A percentile compares a stretch with the other conserved stretches of the same genome.
These are phyloP conservation scores for Metschnikowia proteae DNA, from an alignment of 805 yeast genomes.

Conservation along the genomic window DNA sequence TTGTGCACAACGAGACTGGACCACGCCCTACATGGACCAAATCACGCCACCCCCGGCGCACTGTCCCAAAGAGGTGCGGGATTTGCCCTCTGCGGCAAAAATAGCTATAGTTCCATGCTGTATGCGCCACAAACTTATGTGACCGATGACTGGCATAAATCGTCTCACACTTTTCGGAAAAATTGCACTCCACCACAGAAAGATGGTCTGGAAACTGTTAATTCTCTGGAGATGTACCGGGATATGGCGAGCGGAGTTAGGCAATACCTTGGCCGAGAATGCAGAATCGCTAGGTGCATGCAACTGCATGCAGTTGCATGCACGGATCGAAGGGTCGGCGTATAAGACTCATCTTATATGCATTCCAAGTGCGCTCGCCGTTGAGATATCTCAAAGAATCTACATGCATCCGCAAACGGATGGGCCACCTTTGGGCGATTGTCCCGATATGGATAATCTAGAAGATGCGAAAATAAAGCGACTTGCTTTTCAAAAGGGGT, in stretches of 20 bases:
- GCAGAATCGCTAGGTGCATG: conserved; percentile 1
- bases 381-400: background rate
- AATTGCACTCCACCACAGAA: no score
- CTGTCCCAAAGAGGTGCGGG: background rate
- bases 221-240: background rate
- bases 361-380: conserved; percentile 1
- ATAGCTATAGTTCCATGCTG: background rate
- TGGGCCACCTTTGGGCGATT: no score
- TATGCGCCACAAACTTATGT: background rate
- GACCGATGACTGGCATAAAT: no score
- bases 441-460: no score
- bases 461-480: no score
- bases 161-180: no score
- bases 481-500: no score
- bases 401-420: background rate
- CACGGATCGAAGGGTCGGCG: background rate
- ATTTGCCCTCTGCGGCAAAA: background rate
- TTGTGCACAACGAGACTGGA: background rate
- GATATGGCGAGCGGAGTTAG: background rate
- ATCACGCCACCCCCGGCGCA: background rate
- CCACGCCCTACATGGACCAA: background rate
- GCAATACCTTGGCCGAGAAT: background rate
- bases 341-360: background rate
- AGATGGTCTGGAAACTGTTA: no score
- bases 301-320: background rate